Percentiles rank a stretch among this genome's conserved stretches.
These are phyloP conservation scores for Hapsidospora chrysogenum DNA, from an alignment of 495 filamentous ascomycete genomes.

Conservation along the genomic window DNA sequence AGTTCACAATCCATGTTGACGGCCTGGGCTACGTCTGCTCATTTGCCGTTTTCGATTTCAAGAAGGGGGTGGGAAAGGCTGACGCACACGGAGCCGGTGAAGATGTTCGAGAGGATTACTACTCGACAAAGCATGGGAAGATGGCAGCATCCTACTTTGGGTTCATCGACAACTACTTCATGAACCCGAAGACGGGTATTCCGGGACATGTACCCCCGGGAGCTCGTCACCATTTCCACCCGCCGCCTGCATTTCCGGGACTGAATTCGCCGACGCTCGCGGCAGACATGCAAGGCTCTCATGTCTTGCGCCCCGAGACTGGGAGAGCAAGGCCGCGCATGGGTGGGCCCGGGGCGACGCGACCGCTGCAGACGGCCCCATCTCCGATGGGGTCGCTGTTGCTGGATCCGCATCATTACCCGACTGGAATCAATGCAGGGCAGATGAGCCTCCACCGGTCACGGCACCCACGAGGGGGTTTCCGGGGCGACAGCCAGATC, in stretches of 20 bases:
- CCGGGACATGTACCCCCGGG: conserved; percentile 29
- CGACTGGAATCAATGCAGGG: conserved; percentile 32
- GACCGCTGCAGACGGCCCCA: conserved; percentile 17
- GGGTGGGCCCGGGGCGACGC: conserved; percentile 8
- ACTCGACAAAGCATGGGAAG: conserved; percentile 86
- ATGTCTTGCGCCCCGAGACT: conserved; percentile 18
- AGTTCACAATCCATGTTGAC: conserved; percentile 94
- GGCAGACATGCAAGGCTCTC: conserved; percentile 36
- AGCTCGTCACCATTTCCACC: conserved; percentile 48
- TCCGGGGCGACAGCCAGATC: conserved; percentile 24
- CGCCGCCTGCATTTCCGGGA: conserved; percentile 62
- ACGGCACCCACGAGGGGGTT: conserved; percentile 21
- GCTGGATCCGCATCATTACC: conserved; percentile 78
- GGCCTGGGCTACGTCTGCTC: conserved; percentile 91
- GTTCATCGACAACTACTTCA: conserved; percentile 79
- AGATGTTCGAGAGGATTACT: conserved; percentile 80
- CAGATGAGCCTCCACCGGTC: conserved; percentile 24
- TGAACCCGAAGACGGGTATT: conserved; percentile 39
- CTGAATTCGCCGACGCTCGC: conserved; percentile 44
- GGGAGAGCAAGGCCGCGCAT: conserved; percentile 19
- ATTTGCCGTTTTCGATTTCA: conserved; percentile 96
- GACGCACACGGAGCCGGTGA: conserved; percentile 14
- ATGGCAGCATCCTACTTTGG: conserved; percentile 91
- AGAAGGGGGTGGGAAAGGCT: conserved; percentile 52
- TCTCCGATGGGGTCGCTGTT: conserved; percentile 58